Base-by-base conservation (phyloP, 1,284 basidiomycete species). In the Irpex rosettiformis region DNA sequence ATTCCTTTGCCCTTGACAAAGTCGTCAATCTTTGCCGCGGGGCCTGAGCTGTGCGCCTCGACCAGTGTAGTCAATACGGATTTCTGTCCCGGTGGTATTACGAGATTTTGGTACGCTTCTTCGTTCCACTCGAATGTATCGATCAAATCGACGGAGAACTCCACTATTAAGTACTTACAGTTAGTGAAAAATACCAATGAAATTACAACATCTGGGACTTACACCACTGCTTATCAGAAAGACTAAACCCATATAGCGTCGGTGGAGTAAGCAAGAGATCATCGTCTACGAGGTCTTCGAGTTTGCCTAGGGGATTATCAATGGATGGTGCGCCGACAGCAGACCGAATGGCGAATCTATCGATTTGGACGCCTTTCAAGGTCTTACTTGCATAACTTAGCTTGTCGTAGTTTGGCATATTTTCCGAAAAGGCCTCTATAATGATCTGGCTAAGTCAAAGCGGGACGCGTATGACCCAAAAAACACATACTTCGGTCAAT, bases 1-100 rank as follows among this genome's bases (percentile, higher is more conserved):
- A 81, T 77, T 1, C 84, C 84, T 65, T 86, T 86, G 28, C 82
- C 84, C 64, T 80, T 75, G 61, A 85, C 80, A 62, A 86, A 85
- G 64, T 85, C 83, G 60, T 85, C 83, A 59, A 85, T 82, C 56
- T 68, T 64, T 13, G 62, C 58, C 4, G 77, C 76, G 2, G 77
- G 61, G 45, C 78, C 77, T 2, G 73, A 72, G 65, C 77, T 78
- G 62, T 86, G 83, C 0, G 81, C 78, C 62, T 84, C 81, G 11
- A 85, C 78, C 2, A 85, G 76, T 0, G 83, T 82, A 52, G 79
- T 79, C 7, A 86, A 73, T 3, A 85, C 75, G 8, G 74, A 69
- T 71, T 85, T 85, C 52, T 80, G 76, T 48, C 76, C 76, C 0
- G 72, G 62, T 0, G 82, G 81, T 21, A 86, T 78, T 18, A 85